Evolutionary conservation across 805 yeast genomes (phyloP).

Genomic region (Teunomyces kruisii): DNA sequence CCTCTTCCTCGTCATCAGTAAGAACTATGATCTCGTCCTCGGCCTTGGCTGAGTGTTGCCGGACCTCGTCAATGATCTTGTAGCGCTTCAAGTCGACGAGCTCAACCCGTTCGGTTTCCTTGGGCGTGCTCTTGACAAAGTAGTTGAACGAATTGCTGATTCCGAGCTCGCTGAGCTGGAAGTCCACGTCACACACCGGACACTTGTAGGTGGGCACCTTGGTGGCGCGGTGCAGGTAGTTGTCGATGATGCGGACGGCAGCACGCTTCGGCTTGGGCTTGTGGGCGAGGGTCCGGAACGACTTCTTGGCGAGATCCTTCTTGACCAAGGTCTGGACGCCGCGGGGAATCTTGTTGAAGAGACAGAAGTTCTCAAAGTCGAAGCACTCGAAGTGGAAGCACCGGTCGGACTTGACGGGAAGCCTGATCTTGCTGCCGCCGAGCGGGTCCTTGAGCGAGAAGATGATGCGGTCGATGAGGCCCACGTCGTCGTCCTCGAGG

Average conservation of each 20-base stretch:
- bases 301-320: constrained; percentile 20
- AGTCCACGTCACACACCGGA: constrained; percentile 39
- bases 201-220: constrained; percentile 33
- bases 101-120: constrained; percentile 33
- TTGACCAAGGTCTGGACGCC: constrained; percentile 26
- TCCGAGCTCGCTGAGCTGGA: constrained; percentile 32
- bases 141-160: constrained; percentile 42
- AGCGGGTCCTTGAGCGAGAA: constrained; percentile 42
- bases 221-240: background rate
- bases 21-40: constrained; percentile 28
- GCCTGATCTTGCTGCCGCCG: constrained; percentile 34
- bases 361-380: constrained; percentile 42
- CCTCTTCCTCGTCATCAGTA: constrained; percentile 30
- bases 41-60: background rate
- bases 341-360: constrained; percentile 34
- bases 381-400: constrained; percentile 47
- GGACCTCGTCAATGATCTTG: constrained; percentile 29
- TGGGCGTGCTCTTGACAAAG: constrained; percentile 41
- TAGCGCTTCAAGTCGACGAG: constrained; percentile 34
- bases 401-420: constrained; percentile 38
- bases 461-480: constrained; percentile 34
- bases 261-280: background rate
- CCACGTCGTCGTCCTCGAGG: constrained; percentile 30
- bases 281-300: background rate
- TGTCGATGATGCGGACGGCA: constrained; percentile 4